Conservation (phyloP, 805 yeast species). For the Kodamaea nitidulidarum region DNA sequence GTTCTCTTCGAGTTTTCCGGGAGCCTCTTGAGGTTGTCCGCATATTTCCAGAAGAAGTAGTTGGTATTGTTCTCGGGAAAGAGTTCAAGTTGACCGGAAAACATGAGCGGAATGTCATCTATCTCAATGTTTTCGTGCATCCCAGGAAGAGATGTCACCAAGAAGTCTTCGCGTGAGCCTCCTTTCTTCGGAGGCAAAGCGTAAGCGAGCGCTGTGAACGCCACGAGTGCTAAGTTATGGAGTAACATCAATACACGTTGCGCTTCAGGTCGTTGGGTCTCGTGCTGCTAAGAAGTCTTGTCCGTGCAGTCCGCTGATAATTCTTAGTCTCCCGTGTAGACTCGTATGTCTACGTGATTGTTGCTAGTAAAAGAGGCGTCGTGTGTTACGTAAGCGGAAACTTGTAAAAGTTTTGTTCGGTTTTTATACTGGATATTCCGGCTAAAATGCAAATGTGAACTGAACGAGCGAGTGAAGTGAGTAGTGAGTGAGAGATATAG, state of each 20-base stretch:
- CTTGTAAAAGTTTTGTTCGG: too few species aligned
- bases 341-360: too few species aligned
- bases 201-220: neutral
- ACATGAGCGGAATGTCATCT: conserved; percentile 49
- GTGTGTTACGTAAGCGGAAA: too few species aligned
- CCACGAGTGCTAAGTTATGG: neutral
- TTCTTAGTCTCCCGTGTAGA: too few species aligned
- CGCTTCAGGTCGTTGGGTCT: too few species aligned
- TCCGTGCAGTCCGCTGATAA: too few species aligned
- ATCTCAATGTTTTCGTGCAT: conserved; percentile 26
- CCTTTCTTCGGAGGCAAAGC: conserved; percentile 11
- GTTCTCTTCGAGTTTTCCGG: conserved; percentile 41
- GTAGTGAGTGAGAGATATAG: too few species aligned
- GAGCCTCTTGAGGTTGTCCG: conserved; percentile 21
- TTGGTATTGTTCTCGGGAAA: conserved; percentile 50
- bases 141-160: conserved; percentile 38
- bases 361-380: too few species aligned
- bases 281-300: too few species aligned
- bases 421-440: too few species aligned
- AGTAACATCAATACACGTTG: neutral
- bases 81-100: conserved; percentile 63
- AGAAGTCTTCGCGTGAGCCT: conserved; percentile 13
- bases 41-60: conserved; percentile 77
- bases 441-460: too few species aligned
- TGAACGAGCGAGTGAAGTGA: too few species aligned